These are phyloP conservation scores for Cryptococcus sp. DNA, from an alignment of 1,284 basidiomycete species.

Conservation along the genomic window DNA sequence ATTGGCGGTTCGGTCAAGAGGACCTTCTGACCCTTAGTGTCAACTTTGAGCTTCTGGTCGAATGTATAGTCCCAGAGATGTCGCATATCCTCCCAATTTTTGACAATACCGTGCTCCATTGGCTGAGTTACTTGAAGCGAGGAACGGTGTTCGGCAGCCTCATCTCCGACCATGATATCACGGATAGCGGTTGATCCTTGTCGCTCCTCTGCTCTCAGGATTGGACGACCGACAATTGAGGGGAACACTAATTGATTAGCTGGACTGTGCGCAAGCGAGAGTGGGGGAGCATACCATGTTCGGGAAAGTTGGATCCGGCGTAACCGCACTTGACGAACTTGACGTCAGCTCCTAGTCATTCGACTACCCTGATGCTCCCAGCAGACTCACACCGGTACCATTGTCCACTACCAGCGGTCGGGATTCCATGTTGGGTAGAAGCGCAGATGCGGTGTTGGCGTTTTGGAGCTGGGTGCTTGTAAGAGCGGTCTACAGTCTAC, in stretches of 20 bases:
- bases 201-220: conserved; percentile 94
- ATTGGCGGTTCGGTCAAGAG: conserved; percentile 98
- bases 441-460: background rate
- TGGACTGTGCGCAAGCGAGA: background rate
- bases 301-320: conserved; percentile 97
- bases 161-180: conserved; percentile 97
- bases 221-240: conserved; percentile 92
- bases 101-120: conserved; percentile 98
- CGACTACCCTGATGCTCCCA: conserved; percentile 3
- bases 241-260: conserved; percentile 72
- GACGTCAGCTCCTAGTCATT: background rate
- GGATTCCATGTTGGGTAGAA: background rate
- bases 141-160: conserved; percentile 88
- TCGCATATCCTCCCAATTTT: conserved; percentile 99
- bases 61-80: conserved; percentile 99
- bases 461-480: too few species aligned
- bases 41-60: conserved; percentile 86
- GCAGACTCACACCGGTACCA: conserved; percentile 79
- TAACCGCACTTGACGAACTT: conserved; percentile 99
- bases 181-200: conserved; percentile 77
- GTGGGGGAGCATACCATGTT: conserved; percentile 65
- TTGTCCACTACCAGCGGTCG: conserved; percentile 89
- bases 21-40: conserved; percentile 83
- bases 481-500: too few species aligned
- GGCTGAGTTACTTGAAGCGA: conserved; percentile 96